A percentile compares a stretch with the other conserved stretches of the same genome.
Evolutionary conservation across 352 stramenopile genomes (phyloP).

Genomic region (Phytopythium mirpurense): DNA sequence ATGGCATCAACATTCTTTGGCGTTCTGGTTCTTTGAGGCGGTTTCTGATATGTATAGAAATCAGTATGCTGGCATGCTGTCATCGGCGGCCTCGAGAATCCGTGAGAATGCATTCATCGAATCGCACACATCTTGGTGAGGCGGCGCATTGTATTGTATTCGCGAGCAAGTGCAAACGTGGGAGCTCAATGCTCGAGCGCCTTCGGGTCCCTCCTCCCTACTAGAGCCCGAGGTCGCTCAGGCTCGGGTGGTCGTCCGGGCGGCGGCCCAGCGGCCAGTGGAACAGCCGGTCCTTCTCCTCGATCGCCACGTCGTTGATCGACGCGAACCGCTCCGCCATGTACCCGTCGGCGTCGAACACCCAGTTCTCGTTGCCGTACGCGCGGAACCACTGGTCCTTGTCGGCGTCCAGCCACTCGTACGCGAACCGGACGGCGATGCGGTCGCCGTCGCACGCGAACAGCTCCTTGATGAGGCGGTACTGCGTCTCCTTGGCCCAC

Average conservation of each 20-base stretch:
- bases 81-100: background rate
- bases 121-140: too few species aligned
- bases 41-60: background rate
- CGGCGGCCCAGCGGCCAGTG: slow-evolving; percentile 51
- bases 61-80: background rate
- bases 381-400: slow-evolving; percentile 70
- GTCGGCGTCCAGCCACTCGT: slow-evolving; percentile 66
- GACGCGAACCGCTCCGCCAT: slow-evolving; percentile 84
- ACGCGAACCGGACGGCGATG: slow-evolving; percentile 87
- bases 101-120: too few species aligned
- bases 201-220: too few species aligned
- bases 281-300: slow-evolving; percentile 61
- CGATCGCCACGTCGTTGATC: slow-evolving; percentile 86
- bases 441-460: slow-evolving; percentile 76
- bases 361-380: slow-evolving; percentile 90
- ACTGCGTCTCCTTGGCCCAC: slow-evolving; percentile 71
- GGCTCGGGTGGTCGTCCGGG: slow-evolving; percentile 32
- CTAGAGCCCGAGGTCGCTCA: slow-evolving; percentile 33
- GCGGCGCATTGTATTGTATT: too few species aligned
- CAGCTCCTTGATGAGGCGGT: slow-evolving; percentile 89
- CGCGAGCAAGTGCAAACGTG: too few species aligned
- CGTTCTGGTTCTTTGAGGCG: background rate
- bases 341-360: slow-evolving; percentile 73
- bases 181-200: background rate
- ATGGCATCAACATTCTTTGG: slow-evolving; percentile 1